Percentiles rank a stretch among this genome's conserved stretches.
These are phyloP conservation scores for Gracilariopsis chorda DNA, from an alignment of 23 red algal genomes.

Conservation along the genomic window DNA sequence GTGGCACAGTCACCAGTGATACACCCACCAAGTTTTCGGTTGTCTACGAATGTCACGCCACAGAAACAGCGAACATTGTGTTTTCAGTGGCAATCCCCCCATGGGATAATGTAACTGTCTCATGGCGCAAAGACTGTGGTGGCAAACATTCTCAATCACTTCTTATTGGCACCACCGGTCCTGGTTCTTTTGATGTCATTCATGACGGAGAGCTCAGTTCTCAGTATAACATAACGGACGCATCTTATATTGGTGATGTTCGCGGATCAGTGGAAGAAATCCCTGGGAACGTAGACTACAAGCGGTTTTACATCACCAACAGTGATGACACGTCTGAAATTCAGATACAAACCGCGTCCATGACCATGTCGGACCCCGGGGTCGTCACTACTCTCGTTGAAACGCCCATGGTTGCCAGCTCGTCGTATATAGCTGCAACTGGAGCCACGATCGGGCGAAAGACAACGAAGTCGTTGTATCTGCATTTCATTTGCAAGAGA, in stretches of 20 bases:
- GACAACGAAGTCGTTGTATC: slow-evolving; percentile 18
- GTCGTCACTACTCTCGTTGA: slow-evolving; percentile 12
- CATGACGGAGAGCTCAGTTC: slow-evolving; percentile 56
- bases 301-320: slow-evolving; percentile 56
- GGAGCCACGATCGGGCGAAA: slow-evolving; percentile 41
- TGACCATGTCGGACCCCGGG: slow-evolving; percentile 60
- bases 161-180: slow-evolving; percentile 47
- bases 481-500: slow-evolving; percentile 51
- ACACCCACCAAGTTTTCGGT: slow-evolving; percentile 38
- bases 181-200: slow-evolving; percentile 48
- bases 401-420: not conserved
- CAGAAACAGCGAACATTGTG: slow-evolving; percentile 24
- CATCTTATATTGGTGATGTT: not conserved
- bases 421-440: not conserved
- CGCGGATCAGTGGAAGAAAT: slow-evolving; percentile 6
- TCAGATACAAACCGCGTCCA: slow-evolving; percentile 47
- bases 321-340: slow-evolving; percentile 57
- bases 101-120: slow-evolving; percentile 65
- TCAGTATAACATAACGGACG: slow-evolving; percentile 51
- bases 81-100: slow-evolving; percentile 63
- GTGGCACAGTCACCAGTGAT: slow-evolving; percentile 29
- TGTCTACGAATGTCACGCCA: slow-evolving; percentile 48
- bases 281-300: slow-evolving; percentile 18
- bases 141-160: slow-evolving; percentile 32
- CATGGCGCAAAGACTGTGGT: slow-evolving; percentile 73